Conservation (phyloP, 495 filamentous ascomycete genomes). For the Hyphodiscus hymeniophilus region DNA sequence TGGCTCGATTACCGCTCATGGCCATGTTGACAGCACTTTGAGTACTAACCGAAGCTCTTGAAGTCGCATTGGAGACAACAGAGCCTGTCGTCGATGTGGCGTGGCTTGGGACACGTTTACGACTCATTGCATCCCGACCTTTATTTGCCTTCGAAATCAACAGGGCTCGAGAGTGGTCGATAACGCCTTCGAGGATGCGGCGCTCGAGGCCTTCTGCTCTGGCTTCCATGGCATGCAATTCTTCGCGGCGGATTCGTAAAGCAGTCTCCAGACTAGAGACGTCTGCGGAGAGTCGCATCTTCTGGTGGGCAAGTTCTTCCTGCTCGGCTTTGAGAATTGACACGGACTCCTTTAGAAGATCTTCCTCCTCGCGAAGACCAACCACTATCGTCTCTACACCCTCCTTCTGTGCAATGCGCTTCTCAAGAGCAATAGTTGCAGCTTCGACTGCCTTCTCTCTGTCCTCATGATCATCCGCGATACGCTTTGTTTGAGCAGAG, state of each 20-base stretch:
- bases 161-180: constrained; percentile 85
- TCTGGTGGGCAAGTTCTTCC: constrained; percentile 63
- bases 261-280: constrained; percentile 84
- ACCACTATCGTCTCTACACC: constrained; percentile 66
- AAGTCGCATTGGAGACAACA: constrained; percentile 13
- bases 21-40: constrained; percentile 36
- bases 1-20: constrained; percentile 31
- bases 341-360: constrained; percentile 49
- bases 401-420: constrained; percentile 67
- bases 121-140: constrained; percentile 50
- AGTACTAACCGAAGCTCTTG: constrained; percentile 10
- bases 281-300: constrained; percentile 69
- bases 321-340: constrained; percentile 53
- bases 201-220: constrained; percentile 83
- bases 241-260: constrained; percentile 77
- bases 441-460: constrained; percentile 78
- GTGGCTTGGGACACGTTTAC: constrained; percentile 60
- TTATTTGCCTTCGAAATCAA: constrained; percentile 54
- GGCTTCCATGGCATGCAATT: constrained; percentile 80
- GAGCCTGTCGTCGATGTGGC: constrained; percentile 19
- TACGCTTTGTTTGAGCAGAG: constrained; percentile 64
- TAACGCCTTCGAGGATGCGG: constrained; percentile 86
- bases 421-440: constrained; percentile 70
- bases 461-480: constrained; percentile 70
- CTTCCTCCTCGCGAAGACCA: constrained; percentile 55